These are phyloP conservation scores for Saccharomyces pastorianus DNA, from an alignment of 1,139 yeast species.

Conservation along the genomic window DNA sequence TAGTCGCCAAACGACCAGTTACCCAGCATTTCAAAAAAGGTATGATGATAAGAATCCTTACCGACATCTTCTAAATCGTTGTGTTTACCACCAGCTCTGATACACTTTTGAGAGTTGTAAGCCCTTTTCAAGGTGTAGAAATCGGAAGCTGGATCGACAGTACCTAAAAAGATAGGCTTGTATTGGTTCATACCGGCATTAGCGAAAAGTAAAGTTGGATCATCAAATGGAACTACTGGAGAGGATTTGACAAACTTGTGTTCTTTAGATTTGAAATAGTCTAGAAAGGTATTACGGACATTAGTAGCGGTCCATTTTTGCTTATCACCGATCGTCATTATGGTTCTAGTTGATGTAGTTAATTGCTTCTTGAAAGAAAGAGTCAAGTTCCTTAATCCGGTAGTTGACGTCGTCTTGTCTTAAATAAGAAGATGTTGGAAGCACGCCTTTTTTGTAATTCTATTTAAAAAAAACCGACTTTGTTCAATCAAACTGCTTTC, in stretches of 20 bases:
- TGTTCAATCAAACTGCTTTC: background rate
- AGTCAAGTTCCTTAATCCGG: background rate
- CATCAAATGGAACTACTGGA: slow-evolving; percentile 94
- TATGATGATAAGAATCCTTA: slow-evolving; percentile 93
- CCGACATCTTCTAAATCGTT: slow-evolving; percentile 98
- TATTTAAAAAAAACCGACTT: background rate
- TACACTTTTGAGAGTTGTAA: slow-evolving; percentile 92
- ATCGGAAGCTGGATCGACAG: slow-evolving; percentile 89
- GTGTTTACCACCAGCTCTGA: slow-evolving; percentile 99
- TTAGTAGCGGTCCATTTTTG: slow-evolving; percentile 56
- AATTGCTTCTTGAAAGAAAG: background rate
- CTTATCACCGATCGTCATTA: slow-evolving; percentile 31
- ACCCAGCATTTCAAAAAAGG: slow-evolving; percentile 98
- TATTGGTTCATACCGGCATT: slow-evolving; percentile 99
- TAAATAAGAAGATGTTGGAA: background rate
- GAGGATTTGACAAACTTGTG: slow-evolving; percentile 88
- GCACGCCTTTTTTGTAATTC: background rate
- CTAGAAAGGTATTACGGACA: slow-evolving; percentile 82
- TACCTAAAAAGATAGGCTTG: slow-evolving; percentile 92
- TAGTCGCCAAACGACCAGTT: slow-evolving; percentile 99
- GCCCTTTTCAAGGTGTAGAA: slow-evolving; percentile 81
- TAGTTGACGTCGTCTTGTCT: background rate
- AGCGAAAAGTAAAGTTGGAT: slow-evolving; percentile 89
- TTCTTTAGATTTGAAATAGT: slow-evolving; percentile 58
- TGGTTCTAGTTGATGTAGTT: slow-evolving; percentile 3